phyloP scores from a whole-genome alignment of 2,329 filamentous ascomycete species.

The Colletotrichum horii region DNA sequence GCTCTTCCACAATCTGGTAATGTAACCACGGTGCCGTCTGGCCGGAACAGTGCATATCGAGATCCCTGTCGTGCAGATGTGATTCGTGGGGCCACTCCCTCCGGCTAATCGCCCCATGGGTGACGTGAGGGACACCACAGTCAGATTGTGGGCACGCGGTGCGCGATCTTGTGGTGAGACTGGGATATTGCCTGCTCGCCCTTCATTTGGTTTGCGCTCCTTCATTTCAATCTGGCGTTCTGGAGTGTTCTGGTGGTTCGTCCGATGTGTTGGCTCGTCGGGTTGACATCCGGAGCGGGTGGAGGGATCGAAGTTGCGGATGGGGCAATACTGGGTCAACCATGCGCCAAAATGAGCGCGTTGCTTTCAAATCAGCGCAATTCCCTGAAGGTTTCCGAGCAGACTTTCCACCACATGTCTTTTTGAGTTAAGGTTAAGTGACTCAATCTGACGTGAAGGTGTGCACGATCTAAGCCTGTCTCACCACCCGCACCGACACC shows the following conservation, averaged over 20 bases:
- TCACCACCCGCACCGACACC: not conserved
- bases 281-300: not conserved
- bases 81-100: not conserved
- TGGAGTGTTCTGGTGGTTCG: not conserved
- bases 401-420: not conserved
- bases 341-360: not conserved
- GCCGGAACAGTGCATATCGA: not conserved
- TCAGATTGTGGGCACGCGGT: not conserved
- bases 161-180: not conserved
- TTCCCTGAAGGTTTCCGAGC: not conserved
- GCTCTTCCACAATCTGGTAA: not conserved
- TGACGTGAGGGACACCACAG: not conserved
- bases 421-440: not conserved
- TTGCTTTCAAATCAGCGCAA: constrained; percentile 8
- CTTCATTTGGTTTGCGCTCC: constrained; percentile 5
- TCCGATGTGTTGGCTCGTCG: not conserved
- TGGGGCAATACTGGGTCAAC: not conserved
- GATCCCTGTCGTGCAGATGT: not conserved
- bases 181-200: not conserved
- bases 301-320: not conserved
- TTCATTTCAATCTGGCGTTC: constrained; percentile 1
- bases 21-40: not conserved
- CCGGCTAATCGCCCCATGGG: not conserved
- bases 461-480: not conserved
- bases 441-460: not conserved